A percentile compares a stretch with the other conserved stretches of the same genome.
Conservation (phyloP, 805 yeast genomes). For the Ogataea chonburiensis region DNA sequence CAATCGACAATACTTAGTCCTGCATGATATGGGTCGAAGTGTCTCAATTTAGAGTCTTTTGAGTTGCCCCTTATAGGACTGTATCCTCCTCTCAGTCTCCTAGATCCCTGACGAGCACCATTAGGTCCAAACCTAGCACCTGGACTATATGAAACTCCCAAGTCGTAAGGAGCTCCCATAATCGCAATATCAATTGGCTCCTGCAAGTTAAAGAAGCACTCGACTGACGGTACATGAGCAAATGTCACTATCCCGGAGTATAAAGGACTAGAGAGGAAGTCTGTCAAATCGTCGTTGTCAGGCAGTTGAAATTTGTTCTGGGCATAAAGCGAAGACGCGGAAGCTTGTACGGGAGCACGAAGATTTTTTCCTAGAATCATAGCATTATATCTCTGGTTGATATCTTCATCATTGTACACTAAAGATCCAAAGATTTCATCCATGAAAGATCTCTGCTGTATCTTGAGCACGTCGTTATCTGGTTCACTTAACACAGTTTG, state of each 20-base stretch:
- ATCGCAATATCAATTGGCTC: constrained; percentile 50
- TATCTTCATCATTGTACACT: not conserved
- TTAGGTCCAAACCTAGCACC: constrained; percentile 63
- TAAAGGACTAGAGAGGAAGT: constrained; percentile 21
- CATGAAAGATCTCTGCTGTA: constrained; percentile 6
- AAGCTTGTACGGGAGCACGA: too few species aligned
- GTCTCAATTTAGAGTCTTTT: constrained; percentile 36
- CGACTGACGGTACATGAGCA: constrained; percentile 39
- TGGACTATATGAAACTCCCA: constrained; percentile 54
- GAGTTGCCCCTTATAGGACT: constrained; percentile 40
- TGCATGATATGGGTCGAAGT: constrained; percentile 43
- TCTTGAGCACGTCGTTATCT: too few species aligned
- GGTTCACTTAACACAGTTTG: too few species aligned
- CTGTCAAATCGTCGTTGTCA: constrained; percentile 37
- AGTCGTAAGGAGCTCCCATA: constrained; percentile 45
- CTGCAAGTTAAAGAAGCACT: constrained; percentile 23
- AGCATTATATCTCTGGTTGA: too few species aligned
- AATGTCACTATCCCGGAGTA: constrained; percentile 57
- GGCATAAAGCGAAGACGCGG: constrained; percentile 5
- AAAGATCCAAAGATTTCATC: constrained; percentile 15
- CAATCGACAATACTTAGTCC: constrained; percentile 48
- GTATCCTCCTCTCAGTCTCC: constrained; percentile 44
- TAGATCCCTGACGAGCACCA: constrained; percentile 42
- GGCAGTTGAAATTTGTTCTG: constrained; percentile 27
- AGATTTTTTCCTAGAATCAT: too few species aligned